Evolutionary conservation across 495 filamentous ascomycete species (phyloP).

Genomic region (Hypoxylon lienhwacheense): DNA sequence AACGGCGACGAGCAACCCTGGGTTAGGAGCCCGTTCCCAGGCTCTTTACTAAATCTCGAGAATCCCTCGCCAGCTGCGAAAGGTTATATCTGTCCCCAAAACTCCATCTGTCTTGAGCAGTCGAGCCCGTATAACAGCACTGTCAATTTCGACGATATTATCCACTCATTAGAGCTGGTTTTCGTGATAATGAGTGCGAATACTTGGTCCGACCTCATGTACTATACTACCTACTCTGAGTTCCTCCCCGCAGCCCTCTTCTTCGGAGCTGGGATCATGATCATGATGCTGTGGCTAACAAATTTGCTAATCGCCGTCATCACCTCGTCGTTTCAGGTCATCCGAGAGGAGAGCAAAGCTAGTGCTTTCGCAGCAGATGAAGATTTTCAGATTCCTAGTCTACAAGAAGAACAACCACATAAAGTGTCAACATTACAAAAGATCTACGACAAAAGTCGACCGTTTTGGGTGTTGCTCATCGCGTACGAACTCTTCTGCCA

Average conservation of each 20-base stretch:
- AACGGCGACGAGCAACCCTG: conserved; percentile 66
- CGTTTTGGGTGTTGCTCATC: conserved; percentile 83
- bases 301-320: conserved; percentile 98
- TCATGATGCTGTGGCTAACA: conserved; percentile 94
- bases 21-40: conserved; percentile 47
- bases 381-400: conserved; percentile 45
- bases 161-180: conserved; percentile 89
- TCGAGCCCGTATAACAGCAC: conserved; percentile 82
- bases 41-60: conserved; percentile 41
- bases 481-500: conserved; percentile 74
- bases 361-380: conserved; percentile 88
- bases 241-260: conserved; percentile 83
- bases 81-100: conserved; percentile 85
- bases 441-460: conserved; percentile 69
- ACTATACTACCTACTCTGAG: conserved; percentile 87
- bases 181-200: conserved; percentile 99
- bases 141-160: conserved; percentile 91
- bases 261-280: conserved; percentile 83
- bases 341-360: conserved; percentile 90
- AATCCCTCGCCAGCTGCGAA: conserved; percentile 61
- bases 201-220: conserved; percentile 92
- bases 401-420: conserved; percentile 51
- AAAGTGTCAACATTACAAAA: conserved; percentile 62
- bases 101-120: conserved; percentile 80
- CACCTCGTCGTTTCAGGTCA: conserved; percentile 97